Evolutionary conservation across 345 rosid species (phyloP).

Genomic region (Draba incana): DNA sequence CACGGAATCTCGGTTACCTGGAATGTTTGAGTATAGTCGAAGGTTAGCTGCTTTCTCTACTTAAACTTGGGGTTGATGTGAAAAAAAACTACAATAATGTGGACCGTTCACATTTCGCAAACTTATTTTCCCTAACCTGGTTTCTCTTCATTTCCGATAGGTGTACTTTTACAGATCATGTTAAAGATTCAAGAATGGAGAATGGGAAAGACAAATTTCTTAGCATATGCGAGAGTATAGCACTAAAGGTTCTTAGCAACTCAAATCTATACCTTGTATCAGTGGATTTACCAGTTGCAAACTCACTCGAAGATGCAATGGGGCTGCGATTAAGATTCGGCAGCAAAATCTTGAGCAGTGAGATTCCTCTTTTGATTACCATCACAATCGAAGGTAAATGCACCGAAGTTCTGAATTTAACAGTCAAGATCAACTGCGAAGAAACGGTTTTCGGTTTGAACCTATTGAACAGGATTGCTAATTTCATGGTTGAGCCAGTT

Average conservation of each 20-base stretch:
- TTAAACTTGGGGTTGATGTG: not conserved
- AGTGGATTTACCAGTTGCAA: slow-evolving; percentile 75
- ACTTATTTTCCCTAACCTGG: not conserved
- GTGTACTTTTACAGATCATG: slow-evolving; percentile 72
- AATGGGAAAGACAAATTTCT: slow-evolving; percentile 66
- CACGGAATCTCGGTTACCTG: slow-evolving; percentile 72
- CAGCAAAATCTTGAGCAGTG: slow-evolving; percentile 82
- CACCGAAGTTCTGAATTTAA: slow-evolving; percentile 60
- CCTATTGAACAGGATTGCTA: slow-evolving; percentile 75
- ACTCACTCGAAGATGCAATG: slow-evolving; percentile 75
- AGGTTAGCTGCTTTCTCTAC: slow-evolving; percentile 54
- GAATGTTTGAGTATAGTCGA: slow-evolving; percentile 87
- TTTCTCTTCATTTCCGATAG: slow-evolving; percentile 45
- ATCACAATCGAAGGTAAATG: slow-evolving; percentile 83
- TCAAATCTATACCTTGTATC: slow-evolving; percentile 78
- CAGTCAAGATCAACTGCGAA: slow-evolving; percentile 82
- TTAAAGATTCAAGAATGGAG: slow-evolving; percentile 59
- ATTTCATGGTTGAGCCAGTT: slow-evolving; percentile 55
- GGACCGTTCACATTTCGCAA: not conserved
- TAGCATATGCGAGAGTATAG: slow-evolving; percentile 70
- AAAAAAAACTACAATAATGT: not conserved
- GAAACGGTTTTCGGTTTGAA: slow-evolving; percentile 93
- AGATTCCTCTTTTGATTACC: slow-evolving; percentile 75
- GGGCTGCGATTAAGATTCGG: slow-evolving; percentile 81
- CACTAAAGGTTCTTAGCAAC: slow-evolving; percentile 76